Evolutionary conservation across 2,329 filamentous ascomycete species (phyloP), one percentile per base, ranked within the genome.

Genomic region (Colletotrichum lupini): DNA sequence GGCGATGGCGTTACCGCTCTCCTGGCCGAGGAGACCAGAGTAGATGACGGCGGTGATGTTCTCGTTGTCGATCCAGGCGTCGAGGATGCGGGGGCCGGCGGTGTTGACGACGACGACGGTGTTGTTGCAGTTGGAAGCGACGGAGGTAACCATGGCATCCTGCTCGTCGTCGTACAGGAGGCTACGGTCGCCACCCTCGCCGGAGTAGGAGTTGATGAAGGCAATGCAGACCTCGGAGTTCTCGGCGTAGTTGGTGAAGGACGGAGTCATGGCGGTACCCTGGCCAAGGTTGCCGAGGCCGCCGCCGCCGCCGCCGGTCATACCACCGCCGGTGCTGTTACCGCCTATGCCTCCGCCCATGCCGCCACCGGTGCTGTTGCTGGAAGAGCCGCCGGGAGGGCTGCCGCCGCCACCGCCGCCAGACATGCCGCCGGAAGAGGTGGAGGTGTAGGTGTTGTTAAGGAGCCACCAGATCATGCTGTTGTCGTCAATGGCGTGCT

Each of bases 151-250:
- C 0, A 93, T 83, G 0, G 81, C 81, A 73, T 63, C 70, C 22
- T 69, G 65, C 12, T 65, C 89, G 75, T 92, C 92, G 78, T 97
- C 94, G 61, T 90, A 88, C 26, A 97, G 87, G 12, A 89, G 88
- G 0, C 89, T 84, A 53, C 91, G 87, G 74, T 94, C 88, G 81
- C 89, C 95, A 0, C 93, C 94, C 82, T 98, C 95, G 0, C 94
- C 93, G 11, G 70, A 67, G 35, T 65, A 75, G 14, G 66, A 57
- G 58, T 73, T 75, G 19, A 69, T 42, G 53, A 75, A 73, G 46
- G 73, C 70, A 3, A 75, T 63, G 58, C 70, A 73, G 37, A 64
- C 70, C 24, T 73, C 70, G 2, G 65, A 68, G 35, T 63, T 64
- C 16, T 60, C 68, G 14, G 72, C 63, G 46, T 74, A 72, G 64